Percentiles rank a stretch among this genome's conserved stretches.
These are phyloP conservation scores for Neofusicoccum sp. DNA, from an alignment of 2,329 filamentous ascomycete species.

Conservation along the genomic window DNA sequence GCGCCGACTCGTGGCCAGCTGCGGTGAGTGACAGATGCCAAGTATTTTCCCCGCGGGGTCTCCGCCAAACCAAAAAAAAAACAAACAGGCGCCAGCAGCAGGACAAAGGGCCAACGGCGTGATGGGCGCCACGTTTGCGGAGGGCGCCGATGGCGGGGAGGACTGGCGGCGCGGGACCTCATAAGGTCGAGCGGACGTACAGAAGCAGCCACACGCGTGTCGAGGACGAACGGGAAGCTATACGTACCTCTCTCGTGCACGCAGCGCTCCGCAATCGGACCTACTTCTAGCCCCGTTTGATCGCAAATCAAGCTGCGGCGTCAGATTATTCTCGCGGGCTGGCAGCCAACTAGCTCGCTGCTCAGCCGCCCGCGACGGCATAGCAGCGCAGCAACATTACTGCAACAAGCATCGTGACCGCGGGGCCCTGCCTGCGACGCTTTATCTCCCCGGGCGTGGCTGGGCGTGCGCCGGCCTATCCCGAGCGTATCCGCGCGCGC, in stretches of 20 bases:
- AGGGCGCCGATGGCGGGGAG: slow-evolving; percentile 7
- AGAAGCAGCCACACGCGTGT: too few relatives aligned
- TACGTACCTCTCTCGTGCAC: not conserved
- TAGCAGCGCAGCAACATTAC: not conserved
- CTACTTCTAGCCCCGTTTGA: slow-evolving; percentile 7
- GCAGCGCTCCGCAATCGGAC: not conserved
- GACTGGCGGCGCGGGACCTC: not conserved
- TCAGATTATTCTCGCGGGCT: slow-evolving; percentile 9
- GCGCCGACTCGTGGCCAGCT: not conserved
- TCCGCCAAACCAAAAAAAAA: not conserved
- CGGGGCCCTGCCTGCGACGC: not conserved
- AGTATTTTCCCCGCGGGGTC: slow-evolving; percentile 13
- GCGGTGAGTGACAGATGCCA: slow-evolving; percentile 4
- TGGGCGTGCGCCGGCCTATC: slow-evolving; percentile 11
- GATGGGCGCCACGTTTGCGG: not conserved
- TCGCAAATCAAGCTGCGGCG: not conserved
- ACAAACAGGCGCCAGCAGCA: not conserved
- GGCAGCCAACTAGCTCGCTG: not conserved
- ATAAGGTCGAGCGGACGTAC: not conserved
- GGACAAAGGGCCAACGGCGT: not conserved
- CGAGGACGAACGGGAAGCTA: not conserved
- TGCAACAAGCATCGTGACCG: slow-evolving; percentile 4
- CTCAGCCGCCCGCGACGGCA: not conserved
- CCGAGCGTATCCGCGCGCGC: slow-evolving; percentile 1
- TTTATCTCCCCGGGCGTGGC: not conserved